A percentile compares a stretch with the other conserved stretches of the same genome.
These are phyloP conservation scores for Aspergillus flavus DNA, from an alignment of 2,329 filamentous ascomycete species.

Conservation along the genomic window DNA sequence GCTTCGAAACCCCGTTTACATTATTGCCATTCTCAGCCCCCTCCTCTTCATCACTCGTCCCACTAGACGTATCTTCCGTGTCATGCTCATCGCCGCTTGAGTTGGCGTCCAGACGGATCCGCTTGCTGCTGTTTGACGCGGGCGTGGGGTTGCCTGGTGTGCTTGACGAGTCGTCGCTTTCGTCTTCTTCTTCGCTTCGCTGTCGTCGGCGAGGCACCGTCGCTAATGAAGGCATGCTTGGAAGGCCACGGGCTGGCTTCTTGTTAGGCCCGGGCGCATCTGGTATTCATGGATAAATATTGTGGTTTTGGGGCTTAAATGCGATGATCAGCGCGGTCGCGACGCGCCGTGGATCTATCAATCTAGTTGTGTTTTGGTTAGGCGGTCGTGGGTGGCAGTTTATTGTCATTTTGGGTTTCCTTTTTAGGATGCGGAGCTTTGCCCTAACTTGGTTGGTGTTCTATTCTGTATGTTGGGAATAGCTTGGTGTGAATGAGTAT, in stretches of 20 bases:
- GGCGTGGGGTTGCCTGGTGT: slow-evolving; percentile 23
- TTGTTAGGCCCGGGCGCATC: slow-evolving; percentile 8
- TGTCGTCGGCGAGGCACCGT: slow-evolving; percentile 33
- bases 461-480: too few relatives aligned
- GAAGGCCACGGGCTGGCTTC: slow-evolving; percentile 10
- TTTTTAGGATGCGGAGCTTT: neutral
- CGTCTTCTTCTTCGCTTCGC: slow-evolving; percentile 28
- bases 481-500: neutral
- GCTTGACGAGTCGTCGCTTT: slow-evolving; percentile 23
- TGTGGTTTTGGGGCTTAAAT: slow-evolving; percentile 6
- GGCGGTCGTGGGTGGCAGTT: neutral
- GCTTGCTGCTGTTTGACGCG: slow-evolving; percentile 35
- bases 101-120: slow-evolving; percentile 30
- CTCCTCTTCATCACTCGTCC: slow-evolving; percentile 24
- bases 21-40: slow-evolving; percentile 15
- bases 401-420: neutral
- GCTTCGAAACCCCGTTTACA: neutral
- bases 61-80: slow-evolving; percentile 4
- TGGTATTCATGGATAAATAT: slow-evolving; percentile 1
- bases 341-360: slow-evolving; percentile 23
- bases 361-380: neutral
- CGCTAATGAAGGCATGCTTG: slow-evolving; percentile 31
- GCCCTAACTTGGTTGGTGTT: neutral
- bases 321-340: slow-evolving; percentile 26
- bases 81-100: neutral